Base-by-base conservation (phyloP, 805 yeast species). In the Tetrapisispora namnaoensis region DNA sequence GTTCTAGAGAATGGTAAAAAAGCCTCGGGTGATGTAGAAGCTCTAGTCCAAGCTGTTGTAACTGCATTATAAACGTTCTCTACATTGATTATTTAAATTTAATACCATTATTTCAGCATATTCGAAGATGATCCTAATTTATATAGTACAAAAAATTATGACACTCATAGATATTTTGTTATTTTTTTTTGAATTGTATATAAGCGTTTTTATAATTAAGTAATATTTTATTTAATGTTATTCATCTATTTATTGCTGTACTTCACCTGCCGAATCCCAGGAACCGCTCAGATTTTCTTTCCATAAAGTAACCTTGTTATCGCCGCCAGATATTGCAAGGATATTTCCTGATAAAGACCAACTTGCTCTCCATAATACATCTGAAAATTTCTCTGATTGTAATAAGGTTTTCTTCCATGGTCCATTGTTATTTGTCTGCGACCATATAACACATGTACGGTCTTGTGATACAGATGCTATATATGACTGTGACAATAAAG, bases 201-300 rank as follows among this genome's bases (percentile, higher is more conserved):
- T 40, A 40, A 24, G 17, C 9, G 16, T 40, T 17, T 40, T 40
- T 24, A 24, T n/a, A 40, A 10, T 30, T 22, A 7, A 11, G 2
- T 16, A n/a, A 2, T 32, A 20, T 32, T 42, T 17, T 41, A n/a
- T 17, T 27, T 41, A 41, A 28, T 32, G 13, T 32, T 8, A 38
- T 35, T 30, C 35, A 39, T 61, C 72, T 86, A 68, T 88, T 37
- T 28, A 44, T 44, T 44, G 46, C 90, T 45, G 48, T 55, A 93
- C 93, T 62, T 83, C 95, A 47, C 98, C 98, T n/a, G 96, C 96
- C 49, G 87, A 75, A 70, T 91, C 97, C 99, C 99, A 91, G 60
- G 82, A 80, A 47, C 97, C 97, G 60, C 81, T 81, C 55, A 90
- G 74, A 63, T 83, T 87, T 70, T 93, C 99, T 70, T 89, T 90